Conservation (phyloP, 1,284 basidiomycete genomes). For the Tremellales sp. region DNA sequence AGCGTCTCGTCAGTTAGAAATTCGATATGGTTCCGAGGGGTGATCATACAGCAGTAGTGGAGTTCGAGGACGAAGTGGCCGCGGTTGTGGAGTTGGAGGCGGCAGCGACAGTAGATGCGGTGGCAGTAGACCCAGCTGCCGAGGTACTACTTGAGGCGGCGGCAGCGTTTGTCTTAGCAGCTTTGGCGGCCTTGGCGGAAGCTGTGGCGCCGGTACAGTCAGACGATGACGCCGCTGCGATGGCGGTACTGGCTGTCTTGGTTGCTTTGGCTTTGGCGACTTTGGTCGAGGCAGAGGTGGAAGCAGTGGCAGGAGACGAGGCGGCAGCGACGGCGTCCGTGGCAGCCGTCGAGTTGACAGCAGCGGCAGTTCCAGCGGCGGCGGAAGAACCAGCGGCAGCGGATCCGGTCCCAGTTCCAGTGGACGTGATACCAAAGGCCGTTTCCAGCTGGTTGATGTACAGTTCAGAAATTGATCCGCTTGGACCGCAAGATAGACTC, state of each 20-base stretch:
- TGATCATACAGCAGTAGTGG: neutral
- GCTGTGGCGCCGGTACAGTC: constrained; percentile 6
- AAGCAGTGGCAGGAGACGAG: constrained; percentile 12
- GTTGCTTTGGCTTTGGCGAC: no score
- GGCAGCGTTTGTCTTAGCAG: constrained; percentile 22
- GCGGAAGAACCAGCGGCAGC: constrained; percentile 5
- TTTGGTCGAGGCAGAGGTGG: neutral
- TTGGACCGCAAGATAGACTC: constrained; percentile 8
- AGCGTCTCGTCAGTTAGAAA: neutral
- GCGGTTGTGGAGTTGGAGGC: constrained; percentile 5
- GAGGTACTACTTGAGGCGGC: constrained; percentile 17
- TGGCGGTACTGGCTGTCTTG: no score
- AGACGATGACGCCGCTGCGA: no score
- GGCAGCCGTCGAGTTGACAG: constrained; percentile 22
- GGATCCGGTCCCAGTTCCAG: constrained; percentile 13
- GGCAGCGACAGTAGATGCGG: constrained; percentile 26
- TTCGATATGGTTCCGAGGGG: neutral
- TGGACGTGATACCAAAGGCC: constrained; percentile 28
- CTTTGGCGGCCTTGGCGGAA: constrained; percentile 3
- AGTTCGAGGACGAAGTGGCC: neutral
- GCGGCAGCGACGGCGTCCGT: constrained; percentile 13
- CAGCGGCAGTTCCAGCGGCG: constrained; percentile 5
- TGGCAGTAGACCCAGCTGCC: constrained; percentile 14
- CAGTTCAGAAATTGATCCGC: neutral
- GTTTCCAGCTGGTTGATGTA: constrained; percentile 16